Evolutionary conservation across 2,329 filamentous ascomycete genomes (phyloP), one percentile per base, ranked within the genome.

Genomic region (Penicillium sp.): DNA sequence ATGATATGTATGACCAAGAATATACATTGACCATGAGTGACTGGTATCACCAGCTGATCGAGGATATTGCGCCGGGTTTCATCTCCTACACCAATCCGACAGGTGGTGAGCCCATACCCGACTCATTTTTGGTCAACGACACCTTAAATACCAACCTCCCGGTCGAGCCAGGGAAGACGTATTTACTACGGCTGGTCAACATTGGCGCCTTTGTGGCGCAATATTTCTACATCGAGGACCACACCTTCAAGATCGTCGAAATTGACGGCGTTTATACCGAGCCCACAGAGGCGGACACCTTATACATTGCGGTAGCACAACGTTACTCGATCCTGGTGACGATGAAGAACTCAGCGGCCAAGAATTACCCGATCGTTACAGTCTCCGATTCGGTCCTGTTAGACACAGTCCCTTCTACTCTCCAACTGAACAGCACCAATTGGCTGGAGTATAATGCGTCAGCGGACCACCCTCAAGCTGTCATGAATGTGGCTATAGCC

Each of bases 171-270:
- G 77, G 79, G 2, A 86, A 79, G 48, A 89, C 82, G 0, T 90
- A 90, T 43, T 67, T 87, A n/a, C 73, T 91, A 54, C 81, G 83
- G 18, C 67, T 89, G 50, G 73, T 87, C 57, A 90, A 89, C 53
- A 81, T 87, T 10, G 84, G 81, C 11, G 84, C 84, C 7, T 89
- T 90, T 62, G 72, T 70, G 1, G 67, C 63, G 15, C 74, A 76
- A 48, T 73, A 73, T 42, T 65, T 78, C 43, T 71, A 65, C 33
- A 70, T 76, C 30, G 70, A 75, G 45, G 68, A 62, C 28, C 71
- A 75, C 39, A 82, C 77, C 20, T 79, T 88, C 67, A 76, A 72
- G 18, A 80, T 88, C 39, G 75, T 88, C 21, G 84, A 87, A 60
- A 78, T 87, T 1, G 85, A 88, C 57, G 85, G 84, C 5, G 73